These are phyloP conservation scores for Mediolabrus comicus DNA, from an alignment of 108 stramenopile species.

Conservation along the genomic window DNA sequence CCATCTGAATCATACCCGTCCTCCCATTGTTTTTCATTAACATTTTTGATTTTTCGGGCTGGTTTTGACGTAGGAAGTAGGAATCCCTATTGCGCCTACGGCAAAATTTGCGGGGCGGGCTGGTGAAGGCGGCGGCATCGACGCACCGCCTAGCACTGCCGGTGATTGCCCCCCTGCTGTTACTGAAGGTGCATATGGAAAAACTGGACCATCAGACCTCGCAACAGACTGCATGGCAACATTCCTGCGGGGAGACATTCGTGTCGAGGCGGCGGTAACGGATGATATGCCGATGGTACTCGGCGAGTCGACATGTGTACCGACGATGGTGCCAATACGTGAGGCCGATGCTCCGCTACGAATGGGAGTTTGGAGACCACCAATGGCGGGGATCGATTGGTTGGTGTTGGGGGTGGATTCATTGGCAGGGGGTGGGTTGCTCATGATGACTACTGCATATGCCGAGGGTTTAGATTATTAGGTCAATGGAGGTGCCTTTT, in stretches of 20 bases:
- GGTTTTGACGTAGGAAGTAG: conserved; percentile 1
- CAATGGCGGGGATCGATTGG: not conserved
- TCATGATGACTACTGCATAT: not conserved
- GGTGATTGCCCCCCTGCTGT: not conserved
- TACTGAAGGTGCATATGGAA: not conserved
- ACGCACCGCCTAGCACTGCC: not conserved
- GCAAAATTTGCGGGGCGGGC: not conserved
- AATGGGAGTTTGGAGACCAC: not conserved
- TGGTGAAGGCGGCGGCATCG: not conserved
- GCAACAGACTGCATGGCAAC: not conserved
- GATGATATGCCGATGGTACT: not conserved
- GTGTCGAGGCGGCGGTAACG: not conserved
- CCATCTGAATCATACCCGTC: conserved; percentile 28
- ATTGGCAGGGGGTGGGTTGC: not conserved
- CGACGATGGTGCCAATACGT: not conserved
- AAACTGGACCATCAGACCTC: not conserved
- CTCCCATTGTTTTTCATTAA: not conserved
- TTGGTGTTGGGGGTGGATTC: not conserved
- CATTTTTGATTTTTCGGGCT: conserved; percentile 1
- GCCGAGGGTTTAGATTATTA: not conserved
- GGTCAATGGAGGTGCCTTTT: not conserved
- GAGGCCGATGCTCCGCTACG: not conserved
- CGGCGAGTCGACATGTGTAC: not conserved
- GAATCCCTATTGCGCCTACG: conserved; percentile 13
- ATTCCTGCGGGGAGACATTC: not conserved